Evolutionary conservation across 208 protist species (phyloP), one percentile per base, ranked within the genome.

Genomic region (Trypanosoma scelopori): DNA sequence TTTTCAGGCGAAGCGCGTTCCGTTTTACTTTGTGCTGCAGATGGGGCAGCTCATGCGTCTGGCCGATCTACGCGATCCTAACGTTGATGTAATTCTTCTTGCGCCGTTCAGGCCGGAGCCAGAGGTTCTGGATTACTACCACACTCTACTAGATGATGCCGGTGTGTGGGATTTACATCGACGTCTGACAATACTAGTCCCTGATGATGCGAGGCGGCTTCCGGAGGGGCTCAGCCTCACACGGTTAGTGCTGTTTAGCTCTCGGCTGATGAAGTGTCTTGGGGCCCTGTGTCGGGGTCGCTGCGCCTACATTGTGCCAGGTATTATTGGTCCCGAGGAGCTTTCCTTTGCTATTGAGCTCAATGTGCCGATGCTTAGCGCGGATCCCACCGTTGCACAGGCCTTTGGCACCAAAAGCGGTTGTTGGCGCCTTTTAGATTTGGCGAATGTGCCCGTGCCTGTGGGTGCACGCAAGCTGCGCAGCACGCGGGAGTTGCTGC

Each of bases 351-450:
- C 86, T 13, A 72, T 81, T 15, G 67, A 87, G 60, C 81, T 97
- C 15, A 92, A 95, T 59, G 16, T 97, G 23, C 91, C 93, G 16
- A 68, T 97, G 69, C 78, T 97, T 41, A 76, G 74, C 35, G 51
- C 89, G 0, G 91, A 96, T 56, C 87, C 93, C 30, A 74, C 58
- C 7, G 73, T 93, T 18, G 82, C 87, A 35, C 87, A 88, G 55
- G 84, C 76, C 9, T 93, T 96, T 71, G 85, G 85, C 42, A 92
- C 82, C 18, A 96, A 96, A 67, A 93, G 80, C 50, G 93, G 93
- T 28, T 66, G 60, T 46, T 59, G 87, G 50, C 73, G 86, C 0
- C 68, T 97, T 16, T 62, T 97, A 18, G 82, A 92, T 42, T 50
- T 83, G 11, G 87, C 93, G 6, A 84, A 94, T 25, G 81, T 97